Base-by-base conservation (phyloP, 2,329 filamentous ascomycete genomes). In the Fusarium sp. region DNA sequence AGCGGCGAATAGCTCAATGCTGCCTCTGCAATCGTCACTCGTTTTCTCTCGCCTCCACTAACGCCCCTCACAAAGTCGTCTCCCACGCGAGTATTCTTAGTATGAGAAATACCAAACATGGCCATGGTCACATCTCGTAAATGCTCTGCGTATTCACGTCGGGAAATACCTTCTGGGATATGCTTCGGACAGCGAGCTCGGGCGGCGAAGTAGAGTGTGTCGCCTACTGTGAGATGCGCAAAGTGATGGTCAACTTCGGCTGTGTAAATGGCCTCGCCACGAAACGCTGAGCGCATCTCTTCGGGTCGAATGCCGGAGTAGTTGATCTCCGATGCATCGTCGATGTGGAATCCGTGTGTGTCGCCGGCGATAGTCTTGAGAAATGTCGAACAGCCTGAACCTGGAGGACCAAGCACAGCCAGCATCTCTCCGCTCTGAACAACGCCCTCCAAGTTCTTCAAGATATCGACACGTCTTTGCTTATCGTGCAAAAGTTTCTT, bases 181-280 rank as follows among this genome's bases (percentile, higher is more conserved):
- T 86, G 79, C 47, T 88, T 87, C 0, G 91, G 91, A 21, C 90
- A 87, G 52, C 91, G 87, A 6, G 92, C 91, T 30, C 88, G 85
- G 5, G 93, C 92, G 13, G 93, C 93, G 70, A 95, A 95, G 61
- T 89, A 90, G 23, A 95, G 85, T 0, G 93, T 95, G 72, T 95
- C 91, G 58, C 92, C 92, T 21, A 95, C 93, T 5, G 88, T 91
- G 70, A 95, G 83, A 81, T 90, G 88, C 8, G 92, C 92, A 79
- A 94, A 94, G 81, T 94, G 92, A 9, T 92, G 90, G 80, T 96
- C 94, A 37, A 93, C 91, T 81, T 95, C 93, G 58, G 93, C 92
- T 0, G 92, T 94, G 82, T 95, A 96, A 79, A 96, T 94, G 59
- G 92, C 92, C 82, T 96, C 93, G 65, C 94, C 93, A 25, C 92